Percentiles rank a stretch among this genome's conserved stretches.
Conservation (phyloP, 2,329 filamentous ascomycete genomes). For the Penicillium sp. region DNA sequence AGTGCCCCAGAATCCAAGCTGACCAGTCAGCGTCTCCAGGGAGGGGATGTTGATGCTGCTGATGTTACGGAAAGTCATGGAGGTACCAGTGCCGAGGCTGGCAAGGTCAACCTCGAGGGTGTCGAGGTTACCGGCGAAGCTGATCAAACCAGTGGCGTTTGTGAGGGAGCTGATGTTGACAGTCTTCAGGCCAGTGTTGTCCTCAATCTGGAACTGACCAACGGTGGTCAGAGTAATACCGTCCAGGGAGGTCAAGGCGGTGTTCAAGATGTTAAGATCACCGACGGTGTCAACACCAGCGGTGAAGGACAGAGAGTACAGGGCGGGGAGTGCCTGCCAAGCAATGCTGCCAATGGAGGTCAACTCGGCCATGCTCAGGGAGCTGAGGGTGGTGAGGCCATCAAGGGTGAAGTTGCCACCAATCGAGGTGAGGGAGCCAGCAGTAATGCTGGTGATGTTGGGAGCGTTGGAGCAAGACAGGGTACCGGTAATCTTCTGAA, state of each 20-base stretch:
- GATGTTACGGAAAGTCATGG: slow-evolving; percentile 81
- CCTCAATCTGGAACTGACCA: slow-evolving; percentile 75
- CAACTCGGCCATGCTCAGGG: slow-evolving; percentile 66
- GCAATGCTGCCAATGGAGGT: slow-evolving; percentile 64
- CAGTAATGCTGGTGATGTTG: slow-evolving; percentile 63
- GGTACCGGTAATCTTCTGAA: slow-evolving; percentile 59
- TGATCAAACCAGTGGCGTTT: slow-evolving; percentile 70
- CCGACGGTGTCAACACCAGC: slow-evolving; percentile 66
- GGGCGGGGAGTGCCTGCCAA: slow-evolving; percentile 69
- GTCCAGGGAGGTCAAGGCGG: slow-evolving; percentile 72
- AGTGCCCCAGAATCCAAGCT: slow-evolving; percentile 83
- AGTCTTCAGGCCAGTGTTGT: slow-evolving; percentile 77
- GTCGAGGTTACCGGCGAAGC: slow-evolving; percentile 76
- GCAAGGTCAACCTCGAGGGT: slow-evolving; percentile 71
- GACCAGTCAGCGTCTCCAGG: slow-evolving; percentile 70
- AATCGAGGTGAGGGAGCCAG: slow-evolving; percentile 63
- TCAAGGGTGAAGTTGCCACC: slow-evolving; percentile 68
- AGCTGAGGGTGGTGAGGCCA: slow-evolving; percentile 67
- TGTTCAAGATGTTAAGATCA: slow-evolving; percentile 78
- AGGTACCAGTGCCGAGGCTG: slow-evolving; percentile 73
- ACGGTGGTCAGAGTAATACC: slow-evolving; percentile 79
- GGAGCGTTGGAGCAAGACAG: slow-evolving; percentile 55
- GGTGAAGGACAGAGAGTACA: slow-evolving; percentile 61
- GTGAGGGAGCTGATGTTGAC: slow-evolving; percentile 72
- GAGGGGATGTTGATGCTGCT: slow-evolving; percentile 71